Base-by-base conservation (phyloP, 1,284 basidiomycete species). In the Sporisorium reilianum region DNA sequence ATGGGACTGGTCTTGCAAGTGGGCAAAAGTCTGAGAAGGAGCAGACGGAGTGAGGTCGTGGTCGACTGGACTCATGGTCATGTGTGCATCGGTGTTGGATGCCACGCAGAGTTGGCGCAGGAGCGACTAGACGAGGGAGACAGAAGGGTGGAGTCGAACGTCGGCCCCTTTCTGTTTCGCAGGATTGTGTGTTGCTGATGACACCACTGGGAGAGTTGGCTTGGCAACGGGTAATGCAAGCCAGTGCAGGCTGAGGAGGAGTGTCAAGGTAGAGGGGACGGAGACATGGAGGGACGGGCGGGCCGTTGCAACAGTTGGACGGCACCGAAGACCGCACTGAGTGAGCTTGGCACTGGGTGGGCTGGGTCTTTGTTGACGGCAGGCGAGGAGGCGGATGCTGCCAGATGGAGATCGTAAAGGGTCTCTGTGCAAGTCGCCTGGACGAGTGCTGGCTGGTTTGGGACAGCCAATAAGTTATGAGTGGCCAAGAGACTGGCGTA, bases 11-110 rank as follows among this genome's bases (percentile, higher is more conserved):
- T 67, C 48, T 42, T 73, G 70, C 61, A 73, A 46, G 44, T 57
- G 30, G 20, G 70, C 70, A 53, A 73, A 73, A 2, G 64, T 58
- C 41, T 68, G 70, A 32, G 64, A 46, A 22, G 59, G 50, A 8
- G 64, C 59, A 7, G 70, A 72, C 8, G 69, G 70, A 6, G 70
- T 73, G 57, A 64, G 65, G 23, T 73, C 70, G 55, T 56, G 45
- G 54, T 72, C 69, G 22, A 58, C 32, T 1, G 55, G 34, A 48
- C 52, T 55, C 46, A 50, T 63, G 32, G 53, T 34, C 44, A 46
- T 40, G 41, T 9, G 23, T 48, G 54, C 38, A 44, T 61, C 38
- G 41, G 26, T n/a, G 11, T 28, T n/a, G 26, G 16, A 10, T n/a
- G 14, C 3, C 26, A 30, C 8, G 9, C 26, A 18, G 26, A n/a